phyloP scores from a whole-genome alignment of 495 filamentous ascomycete genomes.

The Sphaerosporella brunnea region DNA sequence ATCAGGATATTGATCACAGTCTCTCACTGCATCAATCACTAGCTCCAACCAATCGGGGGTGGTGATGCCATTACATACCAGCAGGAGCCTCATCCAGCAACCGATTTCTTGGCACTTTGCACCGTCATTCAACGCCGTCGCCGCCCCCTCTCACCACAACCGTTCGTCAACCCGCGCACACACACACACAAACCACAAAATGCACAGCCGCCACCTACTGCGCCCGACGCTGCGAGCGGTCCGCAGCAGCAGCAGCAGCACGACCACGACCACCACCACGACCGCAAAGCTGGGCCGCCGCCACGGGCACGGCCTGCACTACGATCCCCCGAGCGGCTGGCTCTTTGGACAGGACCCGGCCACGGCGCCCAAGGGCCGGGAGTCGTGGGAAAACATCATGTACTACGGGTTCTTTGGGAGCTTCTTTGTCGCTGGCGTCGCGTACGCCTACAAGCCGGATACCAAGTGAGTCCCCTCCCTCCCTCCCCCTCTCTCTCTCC shows the following conservation, averaged over 20 bases:
- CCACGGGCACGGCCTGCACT: constrained; percentile 53
- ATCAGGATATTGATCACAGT: no score
- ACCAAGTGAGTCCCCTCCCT: constrained; percentile 57
- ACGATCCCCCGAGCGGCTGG: constrained; percentile 82
- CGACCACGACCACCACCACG: background rate
- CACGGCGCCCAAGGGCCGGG: constrained; percentile 71
- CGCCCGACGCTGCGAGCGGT: background rate
- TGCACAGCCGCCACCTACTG: background rate
- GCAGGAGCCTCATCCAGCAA: no score
- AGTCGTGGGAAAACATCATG: constrained; percentile 85
- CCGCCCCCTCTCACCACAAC: background rate
- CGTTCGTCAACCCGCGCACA: background rate
- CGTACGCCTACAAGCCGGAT: constrained; percentile 94
- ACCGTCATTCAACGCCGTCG: background rate
- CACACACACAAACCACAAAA: background rate
- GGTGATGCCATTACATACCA: no score
- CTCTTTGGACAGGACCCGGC: constrained; percentile 81
- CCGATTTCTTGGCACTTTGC: no score
- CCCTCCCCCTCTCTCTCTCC: no score
- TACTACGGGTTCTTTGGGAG: constrained; percentile 84
- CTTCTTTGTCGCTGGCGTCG: constrained; percentile 52
- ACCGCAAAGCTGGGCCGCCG: no score
- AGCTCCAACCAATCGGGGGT: no score
- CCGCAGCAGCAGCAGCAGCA: background rate
- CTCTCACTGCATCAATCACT: no score